Percentiles rank a stretch among this genome's conserved stretches.
Conservation (phyloP, 2,329 filamentous ascomycete species). For the Monascus ruber region DNA sequence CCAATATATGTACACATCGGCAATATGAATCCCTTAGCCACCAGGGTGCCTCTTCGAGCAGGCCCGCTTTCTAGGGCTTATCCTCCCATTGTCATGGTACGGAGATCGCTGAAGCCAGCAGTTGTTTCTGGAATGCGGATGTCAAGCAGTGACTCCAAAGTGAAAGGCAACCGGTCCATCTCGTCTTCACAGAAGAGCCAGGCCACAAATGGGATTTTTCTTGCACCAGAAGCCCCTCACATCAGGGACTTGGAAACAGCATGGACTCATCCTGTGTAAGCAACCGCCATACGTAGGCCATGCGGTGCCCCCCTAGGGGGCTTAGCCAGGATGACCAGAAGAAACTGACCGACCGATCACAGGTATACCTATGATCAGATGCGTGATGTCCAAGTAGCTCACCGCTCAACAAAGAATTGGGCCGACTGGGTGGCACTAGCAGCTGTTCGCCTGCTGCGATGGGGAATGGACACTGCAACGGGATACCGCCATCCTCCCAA, state of each 20-base stretch:
- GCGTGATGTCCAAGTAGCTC: slow-evolving; percentile 59
- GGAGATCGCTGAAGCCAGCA: slow-evolving; percentile 14
- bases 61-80: slow-evolving; percentile 15
- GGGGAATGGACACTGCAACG: slow-evolving; percentile 69
- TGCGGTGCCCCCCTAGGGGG: too few species aligned
- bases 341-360: not conserved
- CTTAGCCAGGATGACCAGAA: too few species aligned
- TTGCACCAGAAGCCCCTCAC: slow-evolving; percentile 43
- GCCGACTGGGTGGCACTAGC: slow-evolving; percentile 71
- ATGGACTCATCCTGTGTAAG: slow-evolving; percentile 55
- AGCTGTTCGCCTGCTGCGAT: slow-evolving; percentile 64
- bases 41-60: slow-evolving; percentile 16
- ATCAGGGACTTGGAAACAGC: slow-evolving; percentile 54
- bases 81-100: slow-evolving; percentile 11
- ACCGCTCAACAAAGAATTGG: slow-evolving; percentile 59
- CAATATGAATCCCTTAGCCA: slow-evolving; percentile 19
- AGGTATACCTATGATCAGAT: slow-evolving; percentile 69
- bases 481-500: slow-evolving; percentile 63
- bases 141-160: not conserved
- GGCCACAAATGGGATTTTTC: slow-evolving; percentile 45
- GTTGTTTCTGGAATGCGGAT: slow-evolving; percentile 13
- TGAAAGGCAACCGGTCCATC: slow-evolving; percentile 19
- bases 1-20: too few species aligned
- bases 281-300: not conserved
- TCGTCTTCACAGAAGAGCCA: slow-evolving; percentile 24